phyloP scores from a whole-genome alignment of 2,329 filamentous ascomycete species.

The Fusarium nematophilum region DNA sequence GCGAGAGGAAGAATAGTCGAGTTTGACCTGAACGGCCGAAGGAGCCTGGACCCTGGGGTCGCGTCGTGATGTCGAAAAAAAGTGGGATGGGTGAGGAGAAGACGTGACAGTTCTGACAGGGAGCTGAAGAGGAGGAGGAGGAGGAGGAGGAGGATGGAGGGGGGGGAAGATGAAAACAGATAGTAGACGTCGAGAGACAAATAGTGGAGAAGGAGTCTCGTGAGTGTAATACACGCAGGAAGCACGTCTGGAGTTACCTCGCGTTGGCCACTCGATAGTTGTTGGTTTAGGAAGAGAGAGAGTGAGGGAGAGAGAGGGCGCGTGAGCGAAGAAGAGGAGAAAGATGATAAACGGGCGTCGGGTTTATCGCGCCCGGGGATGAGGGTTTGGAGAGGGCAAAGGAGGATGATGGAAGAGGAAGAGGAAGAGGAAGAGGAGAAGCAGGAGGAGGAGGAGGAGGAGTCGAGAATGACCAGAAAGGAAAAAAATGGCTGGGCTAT shows the following conservation, averaged over 20 bases:
- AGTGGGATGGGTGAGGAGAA: slow-evolving; percentile 29
- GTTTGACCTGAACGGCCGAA: slow-evolving; percentile 5
- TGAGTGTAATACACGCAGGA: slow-evolving; percentile 35
- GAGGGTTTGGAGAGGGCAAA: too few species aligned
- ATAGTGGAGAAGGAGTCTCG: slow-evolving; percentile 31
- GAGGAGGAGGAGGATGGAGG: slow-evolving; percentile 11
- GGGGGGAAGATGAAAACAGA: slow-evolving; percentile 16
- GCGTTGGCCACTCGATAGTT: neutral
- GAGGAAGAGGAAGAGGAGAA: too few species aligned
- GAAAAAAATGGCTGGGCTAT: slow-evolving; percentile 20
- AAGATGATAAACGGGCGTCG: slow-evolving; percentile 9
- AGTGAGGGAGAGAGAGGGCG: slow-evolving; percentile 4
- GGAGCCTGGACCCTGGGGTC: slow-evolving; percentile 2
- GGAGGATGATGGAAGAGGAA: neutral
- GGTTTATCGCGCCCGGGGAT: slow-evolving; percentile 18
- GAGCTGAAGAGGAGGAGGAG: slow-evolving; percentile 14
- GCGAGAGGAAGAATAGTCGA: slow-evolving; percentile 1
- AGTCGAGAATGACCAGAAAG: slow-evolving; percentile 9
- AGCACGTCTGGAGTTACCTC: neutral
- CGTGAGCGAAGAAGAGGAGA: slow-evolving; percentile 8
- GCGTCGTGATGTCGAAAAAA: slow-evolving; percentile 33
- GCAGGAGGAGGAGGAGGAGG: neutral
- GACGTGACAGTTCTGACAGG: slow-evolving; percentile 15
- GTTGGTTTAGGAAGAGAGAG: neutral
- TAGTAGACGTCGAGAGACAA: slow-evolving; percentile 9